These are phyloP conservation scores for Boletus subparvulus DNA, from an alignment of 768 basidiomycete genomes.

Conservation along the genomic window DNA sequence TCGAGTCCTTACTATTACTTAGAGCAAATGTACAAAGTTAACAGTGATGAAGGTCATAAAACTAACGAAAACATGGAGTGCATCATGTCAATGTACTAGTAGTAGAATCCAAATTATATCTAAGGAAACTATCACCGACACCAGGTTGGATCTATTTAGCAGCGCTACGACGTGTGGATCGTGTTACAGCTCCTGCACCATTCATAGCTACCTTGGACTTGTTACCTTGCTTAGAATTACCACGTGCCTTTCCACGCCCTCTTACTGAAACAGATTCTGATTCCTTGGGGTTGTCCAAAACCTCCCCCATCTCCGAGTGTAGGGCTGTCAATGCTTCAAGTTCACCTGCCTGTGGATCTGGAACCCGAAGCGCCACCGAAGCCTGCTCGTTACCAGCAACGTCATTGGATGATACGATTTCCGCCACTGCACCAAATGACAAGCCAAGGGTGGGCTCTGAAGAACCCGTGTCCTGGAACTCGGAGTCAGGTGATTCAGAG, in stretches of 20 bases:
- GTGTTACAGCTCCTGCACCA: background rate
- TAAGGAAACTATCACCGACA: no score
- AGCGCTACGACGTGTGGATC: background rate
- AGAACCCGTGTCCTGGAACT: background rate
- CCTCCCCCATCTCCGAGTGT: background rate
- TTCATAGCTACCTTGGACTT: background rate
- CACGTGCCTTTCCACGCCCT: background rate
- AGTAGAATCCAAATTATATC: no score
- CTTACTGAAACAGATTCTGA: background rate
- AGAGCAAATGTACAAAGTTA: no score
- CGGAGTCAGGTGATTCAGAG: no score
- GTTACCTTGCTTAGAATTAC: background rate
- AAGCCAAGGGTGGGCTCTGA: background rate
- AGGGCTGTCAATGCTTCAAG: background rate
- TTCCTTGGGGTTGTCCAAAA: background rate
- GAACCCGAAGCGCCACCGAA: background rate
- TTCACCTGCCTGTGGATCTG: background rate
- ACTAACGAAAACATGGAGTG: no score
- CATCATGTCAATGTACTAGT: no score
- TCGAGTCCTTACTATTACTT: no score
- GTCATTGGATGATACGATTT: background rate
- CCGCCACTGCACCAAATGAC: background rate
- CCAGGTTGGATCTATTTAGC: no score
- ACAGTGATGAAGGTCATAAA: no score
- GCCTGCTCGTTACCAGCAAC: background rate